Evolutionary conservation across 768 basidiomycete species (phyloP).

Genomic region (Dendrothele bispora): DNA sequence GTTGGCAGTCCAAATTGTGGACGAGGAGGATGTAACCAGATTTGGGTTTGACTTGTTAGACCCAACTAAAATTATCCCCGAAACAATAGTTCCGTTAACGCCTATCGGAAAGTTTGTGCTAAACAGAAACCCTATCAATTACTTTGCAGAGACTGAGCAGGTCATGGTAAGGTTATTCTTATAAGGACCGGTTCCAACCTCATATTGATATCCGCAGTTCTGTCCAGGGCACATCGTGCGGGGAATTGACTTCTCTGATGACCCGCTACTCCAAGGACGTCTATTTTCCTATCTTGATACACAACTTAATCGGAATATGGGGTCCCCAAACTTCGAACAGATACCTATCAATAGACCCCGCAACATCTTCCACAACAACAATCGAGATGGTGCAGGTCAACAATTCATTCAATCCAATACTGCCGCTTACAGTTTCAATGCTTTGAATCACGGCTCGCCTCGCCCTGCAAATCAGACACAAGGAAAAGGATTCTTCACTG

Average conservation of each 20-base stretch:
- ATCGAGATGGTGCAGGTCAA: neutral
- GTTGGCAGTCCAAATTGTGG: neutral
- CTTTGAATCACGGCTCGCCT: neutral
- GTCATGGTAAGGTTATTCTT: neutral
- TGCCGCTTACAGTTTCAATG: neutral
- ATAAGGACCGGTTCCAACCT: neutral
- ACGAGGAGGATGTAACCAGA: neutral
- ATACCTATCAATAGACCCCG: conserved; percentile 1
- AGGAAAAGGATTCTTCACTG: neutral
- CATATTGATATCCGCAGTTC: neutral
- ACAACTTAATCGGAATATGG: conserved; percentile 1
- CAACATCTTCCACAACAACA: neutral
- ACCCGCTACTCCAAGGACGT: neutral
- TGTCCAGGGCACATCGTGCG: neutral
- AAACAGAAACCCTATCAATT: neutral
- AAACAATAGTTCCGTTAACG: neutral
- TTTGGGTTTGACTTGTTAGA: neutral
- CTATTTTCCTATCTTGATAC: conserved; percentile 1
- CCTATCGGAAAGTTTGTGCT: neutral
- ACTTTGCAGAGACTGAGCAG: conserved; percentile 1
- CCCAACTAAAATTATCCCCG: neutral
- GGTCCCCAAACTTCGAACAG: neutral
- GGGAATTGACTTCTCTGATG: conserved; percentile 1
- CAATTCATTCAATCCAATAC: neutral
- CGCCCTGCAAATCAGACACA: neutral